These are phyloP conservation scores for Symbiodinium natans DNA, from an alignment of 73 alveolate species.

Conservation along the genomic window DNA sequence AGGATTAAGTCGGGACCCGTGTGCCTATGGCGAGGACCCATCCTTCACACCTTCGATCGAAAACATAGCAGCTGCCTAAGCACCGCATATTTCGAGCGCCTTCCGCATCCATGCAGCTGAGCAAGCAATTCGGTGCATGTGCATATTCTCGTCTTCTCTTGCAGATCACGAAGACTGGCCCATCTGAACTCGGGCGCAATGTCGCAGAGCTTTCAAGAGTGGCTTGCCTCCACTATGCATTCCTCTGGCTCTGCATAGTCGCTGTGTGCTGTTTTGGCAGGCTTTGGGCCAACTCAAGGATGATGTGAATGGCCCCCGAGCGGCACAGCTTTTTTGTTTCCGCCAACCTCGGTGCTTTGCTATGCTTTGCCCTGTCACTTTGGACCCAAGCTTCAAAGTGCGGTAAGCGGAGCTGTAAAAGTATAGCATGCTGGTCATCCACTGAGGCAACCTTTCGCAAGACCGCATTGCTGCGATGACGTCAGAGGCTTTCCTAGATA, in stretches of 20 bases:
- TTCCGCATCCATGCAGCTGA: not conserved
- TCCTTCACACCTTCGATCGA: constrained; percentile 88
- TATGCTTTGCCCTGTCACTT: not conserved
- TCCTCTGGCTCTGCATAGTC: too few relatives aligned
- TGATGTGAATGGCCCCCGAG: constrained; percentile 40
- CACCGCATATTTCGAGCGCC: not conserved
- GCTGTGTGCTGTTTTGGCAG: not conserved
- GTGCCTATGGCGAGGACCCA: constrained; percentile 89
- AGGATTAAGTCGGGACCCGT: too few relatives aligned
- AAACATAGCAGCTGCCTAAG: constrained; percentile 46
- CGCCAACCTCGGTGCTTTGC: not conserved
- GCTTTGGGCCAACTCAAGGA: constrained; percentile 63
- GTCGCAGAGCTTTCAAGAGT: constrained; percentile 56
- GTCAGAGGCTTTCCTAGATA: not conserved
- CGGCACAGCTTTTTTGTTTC: not conserved
- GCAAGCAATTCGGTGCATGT: not conserved
- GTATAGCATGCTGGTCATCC: not conserved
- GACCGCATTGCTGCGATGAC: constrained; percentile 86
- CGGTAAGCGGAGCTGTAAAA: too few relatives aligned
- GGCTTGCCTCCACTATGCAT: not conserved
- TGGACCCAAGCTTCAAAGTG: not conserved
- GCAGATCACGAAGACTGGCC: constrained; percentile 77
- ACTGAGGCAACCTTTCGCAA: constrained; percentile 51
- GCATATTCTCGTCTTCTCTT: not conserved
- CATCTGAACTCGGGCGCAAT: constrained; percentile 40